Evolutionary conservation across 768 basidiomycete species (phyloP).

Genomic region (Tremella mesenterica): DNA sequence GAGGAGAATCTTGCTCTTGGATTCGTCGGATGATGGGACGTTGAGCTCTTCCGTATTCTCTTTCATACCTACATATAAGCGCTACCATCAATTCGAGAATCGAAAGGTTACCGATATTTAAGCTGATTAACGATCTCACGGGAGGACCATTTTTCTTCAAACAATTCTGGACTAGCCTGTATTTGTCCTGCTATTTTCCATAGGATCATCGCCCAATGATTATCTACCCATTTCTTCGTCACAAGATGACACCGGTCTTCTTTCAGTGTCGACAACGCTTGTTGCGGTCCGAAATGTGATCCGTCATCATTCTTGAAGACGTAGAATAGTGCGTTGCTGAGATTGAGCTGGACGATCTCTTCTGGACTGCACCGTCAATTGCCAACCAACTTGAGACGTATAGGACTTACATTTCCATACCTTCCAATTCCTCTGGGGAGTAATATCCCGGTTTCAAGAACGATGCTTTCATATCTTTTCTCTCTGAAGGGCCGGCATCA

Average conservation of each 20-base stretch:
- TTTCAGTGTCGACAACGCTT: constrained; percentile 19
- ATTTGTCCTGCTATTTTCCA: constrained; percentile 93
- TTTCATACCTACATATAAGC: constrained; percentile 61
- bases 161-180: constrained; percentile 57
- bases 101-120: constrained; percentile 60
- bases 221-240: constrained; percentile 74
- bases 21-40: constrained; percentile 76
- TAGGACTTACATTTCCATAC: constrained; percentile 27
- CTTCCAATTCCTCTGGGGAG: constrained; percentile 14
- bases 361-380: constrained; percentile 19
- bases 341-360: constrained; percentile 27
- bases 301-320: constrained; percentile 18
- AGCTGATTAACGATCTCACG: constrained; percentile 71
- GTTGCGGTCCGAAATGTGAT: background rate
- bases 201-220: constrained; percentile 80
- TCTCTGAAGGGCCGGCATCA: constrained; percentile 10
- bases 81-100: constrained; percentile 1
- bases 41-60: constrained; percentile 66
- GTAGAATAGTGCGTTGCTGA: constrained; percentile 22
- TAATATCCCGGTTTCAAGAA: constrained; percentile 32
- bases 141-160: constrained; percentile 69
- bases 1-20: constrained; percentile 70
- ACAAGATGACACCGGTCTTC: constrained; percentile 53
- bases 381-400: background rate
- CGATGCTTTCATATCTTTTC: constrained; percentile 12